phyloP scores from a whole-genome alignment of 257 asterid genomes.

The Solanum piurae region DNA sequence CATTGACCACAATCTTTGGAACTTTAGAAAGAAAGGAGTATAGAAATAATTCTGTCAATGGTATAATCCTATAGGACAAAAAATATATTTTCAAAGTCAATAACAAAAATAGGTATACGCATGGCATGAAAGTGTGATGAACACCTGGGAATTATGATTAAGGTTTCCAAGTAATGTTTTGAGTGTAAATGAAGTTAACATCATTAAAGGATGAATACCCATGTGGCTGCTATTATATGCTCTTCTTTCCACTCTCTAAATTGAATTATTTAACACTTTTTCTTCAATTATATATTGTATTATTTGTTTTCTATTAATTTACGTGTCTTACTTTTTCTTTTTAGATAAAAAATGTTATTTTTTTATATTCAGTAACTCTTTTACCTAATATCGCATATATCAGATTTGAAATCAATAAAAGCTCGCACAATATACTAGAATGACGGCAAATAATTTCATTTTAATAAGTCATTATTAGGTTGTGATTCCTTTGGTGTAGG shows the following conservation, averaged over 20 bases:
- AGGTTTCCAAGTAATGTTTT: conserved; percentile 4
- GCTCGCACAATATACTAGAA: not conserved
- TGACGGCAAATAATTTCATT: not conserved
- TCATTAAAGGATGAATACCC: conserved; percentile 27
- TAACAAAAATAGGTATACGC: conserved; percentile 1
- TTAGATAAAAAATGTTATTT: too few relatives aligned
- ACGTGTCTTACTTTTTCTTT: not conserved
- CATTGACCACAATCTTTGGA: conserved; percentile 8
- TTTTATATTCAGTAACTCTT: not conserved
- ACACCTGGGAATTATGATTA: not conserved
- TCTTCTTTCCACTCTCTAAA: not conserved
- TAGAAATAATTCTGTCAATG: not conserved
- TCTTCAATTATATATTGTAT: not conserved
- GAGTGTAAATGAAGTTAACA: conserved; percentile 41
- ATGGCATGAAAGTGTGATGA: conserved; percentile 6
- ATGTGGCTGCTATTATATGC: conserved; percentile 31
- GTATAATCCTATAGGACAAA: conserved; percentile 2
- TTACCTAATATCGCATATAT: not conserved
- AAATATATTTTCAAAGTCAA: not conserved
- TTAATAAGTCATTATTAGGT: not conserved
- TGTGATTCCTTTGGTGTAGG: not conserved
- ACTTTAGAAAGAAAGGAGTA: not conserved
- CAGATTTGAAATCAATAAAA: not conserved
- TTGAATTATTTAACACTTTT: not conserved
- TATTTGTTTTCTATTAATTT: not conserved